These are phyloP conservation scores for Nemania diffusa DNA, from an alignment of 2,329 filamentous ascomycete genomes.

Conservation along the genomic window DNA sequence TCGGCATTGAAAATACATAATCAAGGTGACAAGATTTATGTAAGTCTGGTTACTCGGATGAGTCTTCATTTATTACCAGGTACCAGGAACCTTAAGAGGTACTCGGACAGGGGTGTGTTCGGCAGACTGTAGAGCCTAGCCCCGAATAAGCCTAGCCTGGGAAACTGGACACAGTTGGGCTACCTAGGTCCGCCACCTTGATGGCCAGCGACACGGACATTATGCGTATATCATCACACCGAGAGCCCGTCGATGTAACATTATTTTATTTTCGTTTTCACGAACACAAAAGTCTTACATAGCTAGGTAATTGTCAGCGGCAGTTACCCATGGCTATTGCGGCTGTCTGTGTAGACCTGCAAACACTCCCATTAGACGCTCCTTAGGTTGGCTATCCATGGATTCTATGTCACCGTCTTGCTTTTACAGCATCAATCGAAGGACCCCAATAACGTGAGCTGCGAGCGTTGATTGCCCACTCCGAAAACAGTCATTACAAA, in stretches of 20 bases:
- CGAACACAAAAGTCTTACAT: constrained; percentile 9
- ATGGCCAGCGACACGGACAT: constrained; percentile 26
- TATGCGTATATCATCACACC: constrained; percentile 5
- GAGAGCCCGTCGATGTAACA: background rate
- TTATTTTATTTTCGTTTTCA: background rate
- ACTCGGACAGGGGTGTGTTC: no score
- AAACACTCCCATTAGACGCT: constrained; percentile 9
- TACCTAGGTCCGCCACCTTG: constrained; percentile 28
- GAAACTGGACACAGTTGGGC: constrained; percentile 25
- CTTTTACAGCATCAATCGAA: constrained; percentile 1
- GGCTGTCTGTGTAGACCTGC: background rate
- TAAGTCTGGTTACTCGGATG: background rate
- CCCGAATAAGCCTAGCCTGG: constrained; percentile 7
- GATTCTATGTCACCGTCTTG: constrained; percentile 5
- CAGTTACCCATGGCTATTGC: constrained; percentile 16
- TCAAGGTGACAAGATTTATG: background rate
- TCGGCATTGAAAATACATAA: background rate
- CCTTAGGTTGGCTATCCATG: constrained; percentile 24
- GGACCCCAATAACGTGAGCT: background rate
- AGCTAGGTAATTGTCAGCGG: constrained; percentile 2
- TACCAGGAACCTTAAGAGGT: background rate
- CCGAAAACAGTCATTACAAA: constrained; percentile 26
- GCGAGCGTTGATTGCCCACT: constrained; percentile 13
- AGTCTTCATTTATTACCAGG: background rate
- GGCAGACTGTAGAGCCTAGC: constrained; percentile 1